Evolutionary conservation across 2,329 filamentous ascomycete genomes (phyloP), one percentile per base, ranked within the genome.

Genomic region (Colletotrichum australisinense): DNA sequence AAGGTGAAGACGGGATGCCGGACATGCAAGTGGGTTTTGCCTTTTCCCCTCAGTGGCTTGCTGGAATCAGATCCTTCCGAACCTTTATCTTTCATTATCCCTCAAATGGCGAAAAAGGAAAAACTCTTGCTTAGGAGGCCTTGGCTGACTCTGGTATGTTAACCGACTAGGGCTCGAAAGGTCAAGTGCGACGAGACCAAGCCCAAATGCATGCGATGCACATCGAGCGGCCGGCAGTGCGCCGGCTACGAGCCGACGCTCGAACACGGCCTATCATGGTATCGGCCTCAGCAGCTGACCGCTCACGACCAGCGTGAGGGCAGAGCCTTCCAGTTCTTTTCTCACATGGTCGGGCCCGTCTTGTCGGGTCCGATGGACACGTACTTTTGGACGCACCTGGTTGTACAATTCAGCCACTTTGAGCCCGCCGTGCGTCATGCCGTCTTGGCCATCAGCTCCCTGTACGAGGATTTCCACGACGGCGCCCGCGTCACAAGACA

Each of bases 151-250:
- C 11, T 11, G 7, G 24, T 9, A 35, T 42, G 38, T 19, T 42
- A 42, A 42, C 38, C 16, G 38, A 26, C 67, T 19, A 89, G 87
- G 79, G 84, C 87, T 58, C 86, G 88, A 67, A 87, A 88, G 72
- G 85, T 90, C 59, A 90, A 90, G 78, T 90, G 88, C 78, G 88
- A 89, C 74, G 88, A 90, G 78, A 81, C 79, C n/a, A 89, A 87
- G 67, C 88, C 88, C 1, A 81, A 79, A 52, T 91, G 89, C 76
- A 79, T 84, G 52, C 85, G 87, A 72, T 91, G 89, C 77, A 84
- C 84, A 28, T 87, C 85, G 62, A 90, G 88, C 3, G 88, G 89
- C 22, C 85, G 89, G 63, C 85, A 84, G 38, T 72, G 69, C 24
- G 69, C 46, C 35, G 69, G 69, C 69, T 72, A 72, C 57, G 69